These are phyloP conservation scores for Lomentospora prolificans DNA, from an alignment of 2,329 filamentous ascomycete species.

Conservation along the genomic window DNA sequence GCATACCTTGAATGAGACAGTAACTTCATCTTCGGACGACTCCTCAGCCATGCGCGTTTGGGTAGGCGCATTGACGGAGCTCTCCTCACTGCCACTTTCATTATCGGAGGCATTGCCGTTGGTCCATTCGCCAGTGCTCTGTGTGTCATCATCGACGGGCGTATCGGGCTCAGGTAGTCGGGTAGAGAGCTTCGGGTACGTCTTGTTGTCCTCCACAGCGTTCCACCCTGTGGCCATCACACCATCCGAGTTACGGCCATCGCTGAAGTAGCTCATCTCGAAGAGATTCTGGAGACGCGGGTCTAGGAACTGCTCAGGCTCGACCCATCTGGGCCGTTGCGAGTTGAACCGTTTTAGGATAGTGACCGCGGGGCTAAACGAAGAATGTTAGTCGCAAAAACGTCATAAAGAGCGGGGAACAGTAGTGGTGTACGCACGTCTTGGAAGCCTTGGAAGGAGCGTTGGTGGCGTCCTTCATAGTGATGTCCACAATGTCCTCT, in stretches of 20 bases:
- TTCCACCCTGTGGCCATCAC: constrained; percentile 63
- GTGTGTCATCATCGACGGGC: constrained; percentile 34
- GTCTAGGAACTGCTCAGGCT: constrained; percentile 47
- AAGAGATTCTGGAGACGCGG: constrained; percentile 63
- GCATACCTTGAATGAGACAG: constrained; percentile 24
- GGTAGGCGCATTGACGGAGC: constrained; percentile 19
- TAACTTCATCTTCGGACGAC: constrained; percentile 44
- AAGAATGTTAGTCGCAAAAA: not conserved
- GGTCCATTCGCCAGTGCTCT: constrained; percentile 37
- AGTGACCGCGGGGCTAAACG: constrained; percentile 11
- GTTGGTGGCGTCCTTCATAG: constrained; percentile 56
- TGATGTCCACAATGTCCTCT: constrained; percentile 83
- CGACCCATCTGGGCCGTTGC: constrained; percentile 42
- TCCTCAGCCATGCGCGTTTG: constrained; percentile 51
- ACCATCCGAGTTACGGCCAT: constrained; percentile 32
- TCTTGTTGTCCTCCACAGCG: constrained; percentile 45
- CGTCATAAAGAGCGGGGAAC: not conserved
- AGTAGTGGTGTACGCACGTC: constrained; percentile 4
- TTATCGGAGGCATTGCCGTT: constrained; percentile 39
- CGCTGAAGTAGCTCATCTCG: constrained; percentile 58
- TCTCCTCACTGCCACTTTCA: constrained; percentile 43
- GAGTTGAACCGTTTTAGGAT: constrained; percentile 38
- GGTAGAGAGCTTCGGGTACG: constrained; percentile 43
- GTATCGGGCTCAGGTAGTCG: constrained; percentile 31
- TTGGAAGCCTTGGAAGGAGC: constrained; percentile 12